Evolutionary conservation across 768 basidiomycete genomes (phyloP), one percentile per base, ranked within the genome.

Genomic region (Hygrophorus russula): DNA sequence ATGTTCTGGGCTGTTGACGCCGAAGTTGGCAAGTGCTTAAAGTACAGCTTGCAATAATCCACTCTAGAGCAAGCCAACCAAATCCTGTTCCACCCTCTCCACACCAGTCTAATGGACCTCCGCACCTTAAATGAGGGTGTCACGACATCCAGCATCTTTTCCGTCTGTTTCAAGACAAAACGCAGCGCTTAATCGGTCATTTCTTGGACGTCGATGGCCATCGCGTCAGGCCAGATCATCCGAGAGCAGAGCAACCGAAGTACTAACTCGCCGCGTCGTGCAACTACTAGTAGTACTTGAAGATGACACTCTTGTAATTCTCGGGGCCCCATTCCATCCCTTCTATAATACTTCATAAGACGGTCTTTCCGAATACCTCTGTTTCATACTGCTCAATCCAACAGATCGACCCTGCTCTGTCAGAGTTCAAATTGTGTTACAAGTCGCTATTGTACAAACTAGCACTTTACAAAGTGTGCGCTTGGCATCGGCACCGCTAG

Each of bases 101-200:
- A 48, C 71, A 71, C 84, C 85, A 91, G 0, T 89, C 88, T 10
- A 92, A 56, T 2, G 89, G 96, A 98, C 58, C 70, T 99, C 2
- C 92, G 98, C 55, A 83, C 89, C 0, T 96, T 98, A 37, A 96
- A 99, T 54, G 69, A 83, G 94, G 94, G 94, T 7, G 92, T 98
- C 44, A n/a, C n/a, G n/a, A n/a, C n/a, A 82, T 7, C 92, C 98
- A 44, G 82, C 81, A 97, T 53, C 67, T 98, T 4, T 86, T 93
- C 51, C 89, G 90, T 0, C 71, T 92, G 15, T 69, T 98, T 4
- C 64, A 70, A 41, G 62, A 72, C 31, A 46, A 55, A 13, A 59
- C 65, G 0, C 63, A 65, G 13, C 64, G 97, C 46, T 66, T 93
- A 17, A 74, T 99, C 19, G 94, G 87, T 4, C 96, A 98, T 53